Percentiles rank a stretch among this genome's conserved stretches.
Evolutionary conservation across 306 rosid genomes (phyloP).

Genomic region (Citrullus amarus): DNA sequence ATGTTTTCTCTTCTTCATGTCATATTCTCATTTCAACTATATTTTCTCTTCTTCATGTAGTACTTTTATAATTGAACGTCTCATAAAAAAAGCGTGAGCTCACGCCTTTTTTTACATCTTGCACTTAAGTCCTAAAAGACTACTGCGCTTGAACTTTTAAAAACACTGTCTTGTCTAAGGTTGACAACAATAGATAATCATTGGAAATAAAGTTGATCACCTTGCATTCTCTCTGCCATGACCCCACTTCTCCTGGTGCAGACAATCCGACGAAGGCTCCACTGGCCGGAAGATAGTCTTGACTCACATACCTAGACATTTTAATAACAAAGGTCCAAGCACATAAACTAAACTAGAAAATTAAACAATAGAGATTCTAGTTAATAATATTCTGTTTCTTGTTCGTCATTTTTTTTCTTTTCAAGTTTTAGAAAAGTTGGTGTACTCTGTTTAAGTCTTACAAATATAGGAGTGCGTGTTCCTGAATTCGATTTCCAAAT

Average conservation of each 20-base stretch:
- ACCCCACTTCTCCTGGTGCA: conserved; percentile 41
- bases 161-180: too few species aligned
- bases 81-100: too few species aligned
- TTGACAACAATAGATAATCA: too few species aligned
- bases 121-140: too few species aligned
- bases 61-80: too few species aligned
- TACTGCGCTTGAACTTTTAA: too few species aligned
- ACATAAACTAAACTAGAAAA: neutral
- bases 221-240: conserved; percentile 84
- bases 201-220: conserved; percentile 21
- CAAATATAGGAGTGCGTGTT: neutral
- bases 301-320: conserved; percentile 16
- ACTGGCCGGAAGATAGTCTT: conserved; percentile 17
- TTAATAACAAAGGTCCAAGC: neutral
- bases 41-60: too few species aligned
- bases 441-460: neutral
- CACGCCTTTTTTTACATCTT: too few species aligned
- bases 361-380: neutral
- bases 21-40: too few species aligned
- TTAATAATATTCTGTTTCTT: neutral
- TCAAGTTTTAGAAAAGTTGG: neutral
- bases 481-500: neutral
- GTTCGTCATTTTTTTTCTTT: neutral
- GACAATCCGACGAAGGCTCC: conserved; percentile 44
- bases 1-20: too few species aligned